Conservation (phyloP, 805 yeast species). For the Ogataea siamensis region DNA sequence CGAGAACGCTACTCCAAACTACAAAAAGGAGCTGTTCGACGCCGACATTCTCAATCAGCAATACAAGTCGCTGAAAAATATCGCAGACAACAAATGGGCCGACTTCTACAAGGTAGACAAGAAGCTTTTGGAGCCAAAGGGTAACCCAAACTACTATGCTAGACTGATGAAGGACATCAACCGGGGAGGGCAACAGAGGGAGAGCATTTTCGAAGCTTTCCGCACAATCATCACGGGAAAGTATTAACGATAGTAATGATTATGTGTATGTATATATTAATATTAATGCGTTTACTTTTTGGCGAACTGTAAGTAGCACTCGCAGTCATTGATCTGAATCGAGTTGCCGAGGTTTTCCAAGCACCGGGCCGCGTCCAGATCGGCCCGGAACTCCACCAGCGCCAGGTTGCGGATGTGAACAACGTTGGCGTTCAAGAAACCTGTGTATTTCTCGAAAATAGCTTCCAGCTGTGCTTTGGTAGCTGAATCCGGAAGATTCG, state of each 20-base stretch:
- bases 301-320: constrained; percentile 33
- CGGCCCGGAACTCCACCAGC: constrained; percentile 72
- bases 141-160: constrained; percentile 76
- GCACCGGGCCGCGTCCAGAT: constrained; percentile 42
- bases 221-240: constrained; percentile 77
- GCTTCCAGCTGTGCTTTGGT: constrained; percentile 40
- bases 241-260: constrained; percentile 30
- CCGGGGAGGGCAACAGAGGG: constrained; percentile 61
- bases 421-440: constrained; percentile 64
- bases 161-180: constrained; percentile 67
- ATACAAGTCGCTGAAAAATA: constrained; percentile 52
- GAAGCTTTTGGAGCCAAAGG: constrained; percentile 73
- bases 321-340: constrained; percentile 19
- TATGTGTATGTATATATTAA: too few species aligned
- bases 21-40: constrained; percentile 49
- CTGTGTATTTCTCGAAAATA: constrained; percentile 50
- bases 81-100: constrained; percentile 59
- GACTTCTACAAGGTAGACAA: constrained; percentile 63
- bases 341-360: constrained; percentile 22
- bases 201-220: constrained; percentile 60
- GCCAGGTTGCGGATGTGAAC: constrained; percentile 71
- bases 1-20: constrained; percentile 37
- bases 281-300: constrained; percentile 18
- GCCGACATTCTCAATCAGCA: constrained; percentile 51
- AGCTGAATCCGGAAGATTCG: constrained; percentile 51